Base-by-base conservation (phyloP, 164 flowering plant genomes). In the Stephania cephalantha region DNA sequence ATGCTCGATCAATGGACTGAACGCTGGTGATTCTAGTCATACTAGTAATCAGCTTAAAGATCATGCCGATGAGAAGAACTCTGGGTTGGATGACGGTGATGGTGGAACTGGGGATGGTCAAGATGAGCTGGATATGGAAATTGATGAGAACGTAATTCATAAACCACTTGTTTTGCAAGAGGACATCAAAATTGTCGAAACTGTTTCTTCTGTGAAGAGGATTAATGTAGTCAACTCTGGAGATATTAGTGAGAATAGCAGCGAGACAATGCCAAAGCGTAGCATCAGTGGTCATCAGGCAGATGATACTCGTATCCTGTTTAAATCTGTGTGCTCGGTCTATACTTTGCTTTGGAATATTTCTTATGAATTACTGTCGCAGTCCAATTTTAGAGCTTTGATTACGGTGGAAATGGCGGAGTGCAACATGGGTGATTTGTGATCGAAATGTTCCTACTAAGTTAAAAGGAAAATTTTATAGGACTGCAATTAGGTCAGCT, bases 231-330 rank as follows among this genome's bases (percentile, higher is more conserved):
- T 76, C 58, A 70, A 79, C 71, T 72, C 84, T 42, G 70, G 8
- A 46, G 76, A 74, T 71, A 69, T n/a, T 70, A 30, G 71, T 78
- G 83, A 86, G 70, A 85, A 82, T 84, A 86, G 83, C n/a, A 25
- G 69, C 68, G 22, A 44, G 15, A 53, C 79, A 69, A 69, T 71
- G 69, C 72, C 79, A 71, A 82, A 76, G 70, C 78, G 73, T 73
- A 53, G 44, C 66, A 12, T 74, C 48, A 72, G 75, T 70, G 80
- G 73, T 66, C 73, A 46, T 63, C 72, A 70, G 66, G 73, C 65
- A 69, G 83, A 81, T 79, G 82, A 70, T 15, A 81, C 20, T 50
- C 35, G 90, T 88, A 90, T 90, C 91, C 90, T 86, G 53, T 48
- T 78, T 75, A 70, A 22, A 44, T 71, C 52, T 74, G 69, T 68